Percentiles rank a stretch among this genome's conserved stretches.
Conservation (phyloP, 2,329 filamentous ascomycete genomes). For the Fusarium drepaniforme region DNA sequence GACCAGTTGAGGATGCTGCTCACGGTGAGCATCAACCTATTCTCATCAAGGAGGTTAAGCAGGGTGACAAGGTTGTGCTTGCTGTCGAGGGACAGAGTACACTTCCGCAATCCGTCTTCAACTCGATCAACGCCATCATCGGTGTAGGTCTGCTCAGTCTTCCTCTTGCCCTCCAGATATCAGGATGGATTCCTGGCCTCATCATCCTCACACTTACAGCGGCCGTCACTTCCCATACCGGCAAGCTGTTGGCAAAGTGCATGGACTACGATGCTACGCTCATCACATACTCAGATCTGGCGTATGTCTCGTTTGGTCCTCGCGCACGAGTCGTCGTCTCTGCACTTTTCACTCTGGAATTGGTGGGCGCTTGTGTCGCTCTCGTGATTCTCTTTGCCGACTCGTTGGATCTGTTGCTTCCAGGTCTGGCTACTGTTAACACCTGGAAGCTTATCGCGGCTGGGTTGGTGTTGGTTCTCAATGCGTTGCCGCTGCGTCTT, state of each 20-base stretch:
- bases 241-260: conserved; percentile 86
- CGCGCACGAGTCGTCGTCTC: conserved; percentile 86
- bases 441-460: conserved; percentile 91
- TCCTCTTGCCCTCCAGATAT: conserved; percentile 87
- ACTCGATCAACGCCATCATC: conserved; percentile 93
- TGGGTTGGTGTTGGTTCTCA: conserved; percentile 81
- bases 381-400: conserved; percentile 94
- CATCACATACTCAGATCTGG: conserved; percentile 94
- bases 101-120: conserved; percentile 94
- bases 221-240: conserved; percentile 85
- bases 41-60: conserved; percentile 89
- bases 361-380: conserved; percentile 90
- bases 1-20: conserved; percentile 48
- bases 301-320: conserved; percentile 89
- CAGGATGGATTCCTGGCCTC: conserved; percentile 89
- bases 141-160: conserved; percentile 91
- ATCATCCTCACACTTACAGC: conserved; percentile 80
- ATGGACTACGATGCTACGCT: conserved; percentile 87
- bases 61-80: conserved; percentile 86
- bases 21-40: conserved; percentile 78
- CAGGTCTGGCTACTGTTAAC: conserved; percentile 72
- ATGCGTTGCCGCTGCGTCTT: conserved; percentile 84
- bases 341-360: conserved; percentile 87
- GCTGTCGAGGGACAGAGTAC: conserved; percentile 95
- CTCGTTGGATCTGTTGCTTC: conserved; percentile 83